Evolutionary conservation across 805 yeast genomes (phyloP).

Genomic region (Ogataea methylovora): DNA sequence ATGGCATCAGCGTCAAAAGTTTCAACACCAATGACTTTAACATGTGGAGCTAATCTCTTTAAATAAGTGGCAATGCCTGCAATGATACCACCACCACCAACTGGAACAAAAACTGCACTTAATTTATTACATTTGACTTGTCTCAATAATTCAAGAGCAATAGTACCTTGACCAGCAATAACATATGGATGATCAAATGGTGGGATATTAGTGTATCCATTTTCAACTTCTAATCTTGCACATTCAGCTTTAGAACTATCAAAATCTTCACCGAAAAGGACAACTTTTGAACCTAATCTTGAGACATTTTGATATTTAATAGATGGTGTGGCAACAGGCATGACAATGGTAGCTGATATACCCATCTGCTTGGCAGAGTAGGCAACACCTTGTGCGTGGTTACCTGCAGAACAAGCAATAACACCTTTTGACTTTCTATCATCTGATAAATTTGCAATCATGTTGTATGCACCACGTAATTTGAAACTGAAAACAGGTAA

Average conservation of each 20-base stretch:
- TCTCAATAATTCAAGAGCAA: slow-evolving; percentile 86
- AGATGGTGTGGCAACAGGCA: slow-evolving; percentile 96
- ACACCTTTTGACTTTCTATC: slow-evolving; percentile 73
- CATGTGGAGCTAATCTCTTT: slow-evolving; percentile 96
- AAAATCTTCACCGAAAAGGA: slow-evolving; percentile 86
- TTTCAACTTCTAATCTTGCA: slow-evolving; percentile 54
- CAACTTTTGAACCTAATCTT: slow-evolving; percentile 90
- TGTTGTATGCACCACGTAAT: slow-evolving; percentile 94
- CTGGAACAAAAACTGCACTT: slow-evolving; percentile 83
- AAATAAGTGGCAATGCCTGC: slow-evolving; percentile 88
- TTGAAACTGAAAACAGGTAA: slow-evolving; percentile 95
- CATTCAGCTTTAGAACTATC: slow-evolving; percentile 95
- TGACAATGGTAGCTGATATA: slow-evolving; percentile 92
- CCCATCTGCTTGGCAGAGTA: slow-evolving; percentile 77
- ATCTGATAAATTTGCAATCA: slow-evolving; percentile 82
- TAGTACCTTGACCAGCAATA: slow-evolving; percentile 98
- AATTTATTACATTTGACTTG: slow-evolving; percentile 74
- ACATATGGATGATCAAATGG: slow-evolving; percentile 98
- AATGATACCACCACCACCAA: slow-evolving; percentile 96
- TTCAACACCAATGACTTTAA: slow-evolving; percentile 92
- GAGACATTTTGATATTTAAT: slow-evolving; percentile 90
- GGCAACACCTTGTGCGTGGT: slow-evolving; percentile 99
- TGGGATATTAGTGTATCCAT: slow-evolving; percentile 85
- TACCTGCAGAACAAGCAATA: slow-evolving; percentile 97
- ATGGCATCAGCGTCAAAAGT: slow-evolving; percentile 95